Percentiles rank a stretch among this genome's conserved stretches.
Conservation (phyloP, 208 protist species). For the Acanthamoeba healyi region DNA sequence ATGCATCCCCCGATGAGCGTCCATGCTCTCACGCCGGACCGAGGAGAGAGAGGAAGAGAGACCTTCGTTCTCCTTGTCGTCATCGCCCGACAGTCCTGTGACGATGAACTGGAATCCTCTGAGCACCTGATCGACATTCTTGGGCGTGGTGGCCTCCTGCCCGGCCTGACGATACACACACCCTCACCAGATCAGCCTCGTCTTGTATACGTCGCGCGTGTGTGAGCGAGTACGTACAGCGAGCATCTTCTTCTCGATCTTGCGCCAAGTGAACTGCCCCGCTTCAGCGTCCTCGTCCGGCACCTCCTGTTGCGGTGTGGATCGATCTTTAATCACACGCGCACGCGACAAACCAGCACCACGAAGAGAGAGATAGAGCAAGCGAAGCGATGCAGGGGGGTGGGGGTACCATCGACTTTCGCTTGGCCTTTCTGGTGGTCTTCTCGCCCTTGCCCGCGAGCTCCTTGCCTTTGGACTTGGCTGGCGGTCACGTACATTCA, state of each 20-base stretch:
- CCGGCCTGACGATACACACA: not conserved
- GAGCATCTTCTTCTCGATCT: slow-evolving; percentile 58
- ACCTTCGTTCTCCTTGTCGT: slow-evolving; percentile 70
- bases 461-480: slow-evolving; percentile 3
- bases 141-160: not conserved
- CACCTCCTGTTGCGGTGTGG: not conserved
- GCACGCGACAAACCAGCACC: not conserved
- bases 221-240: not conserved
- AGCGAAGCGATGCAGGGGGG: not conserved
- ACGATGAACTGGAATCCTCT: slow-evolving; percentile 50
- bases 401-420: slow-evolving; percentile 19
- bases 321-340: not conserved
- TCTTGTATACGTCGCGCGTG: not conserved
- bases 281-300: slow-evolving; percentile 12
- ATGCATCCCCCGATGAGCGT: not conserved
- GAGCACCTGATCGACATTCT: slow-evolving; percentile 12
- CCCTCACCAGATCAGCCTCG: not conserved
- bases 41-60: not conserved
- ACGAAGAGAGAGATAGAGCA: too few species aligned
- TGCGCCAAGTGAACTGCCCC: not conserved
- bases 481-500: not conserved
- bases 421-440: slow-evolving; percentile 30
- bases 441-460: not conserved
- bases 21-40: not conserved
- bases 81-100: slow-evolving; percentile 17